Conservation (phyloP, 495 filamentous ascomycete genomes). For the Bathelium albidoporum region DNA sequence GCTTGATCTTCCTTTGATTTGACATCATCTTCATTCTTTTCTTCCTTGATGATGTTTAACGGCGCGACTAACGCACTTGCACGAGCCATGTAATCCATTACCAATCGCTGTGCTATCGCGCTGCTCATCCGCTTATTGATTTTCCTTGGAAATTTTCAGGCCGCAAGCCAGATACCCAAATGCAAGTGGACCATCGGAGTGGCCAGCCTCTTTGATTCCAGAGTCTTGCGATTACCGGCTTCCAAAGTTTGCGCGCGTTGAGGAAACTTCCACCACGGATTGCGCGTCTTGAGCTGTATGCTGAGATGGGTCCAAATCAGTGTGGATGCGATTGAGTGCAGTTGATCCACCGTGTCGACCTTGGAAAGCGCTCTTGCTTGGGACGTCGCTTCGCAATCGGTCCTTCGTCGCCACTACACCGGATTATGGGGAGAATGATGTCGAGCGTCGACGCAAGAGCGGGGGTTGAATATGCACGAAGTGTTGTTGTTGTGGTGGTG, state of each 20-base stretch:
- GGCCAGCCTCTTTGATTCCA: neutral
- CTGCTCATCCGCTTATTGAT: neutral
- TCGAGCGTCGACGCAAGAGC: neutral
- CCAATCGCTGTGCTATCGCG: neutral
- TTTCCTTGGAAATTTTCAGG: neutral
- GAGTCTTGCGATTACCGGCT: neutral
- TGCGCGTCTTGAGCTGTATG: neutral
- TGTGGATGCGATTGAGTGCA: neutral
- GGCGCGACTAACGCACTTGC: slow-evolving; percentile 25
- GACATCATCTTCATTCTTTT: neutral
- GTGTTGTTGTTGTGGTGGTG: slow-evolving; percentile 3
- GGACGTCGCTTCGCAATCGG: no score
- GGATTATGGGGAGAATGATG: neutral
- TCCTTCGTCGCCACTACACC: no score
- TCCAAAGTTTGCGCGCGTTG: neutral
- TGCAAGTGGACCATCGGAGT: neutral
- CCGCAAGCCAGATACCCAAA: neutral
- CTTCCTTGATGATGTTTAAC: slow-evolving; percentile 19
- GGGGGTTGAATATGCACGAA: neutral
- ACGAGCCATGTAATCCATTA: neutral
- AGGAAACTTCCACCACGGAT: neutral
- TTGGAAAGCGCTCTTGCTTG: no score
- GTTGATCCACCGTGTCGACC: neutral
- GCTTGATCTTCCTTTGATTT: neutral
- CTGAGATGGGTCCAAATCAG: neutral